A percentile compares a stretch with the other conserved stretches of the same genome.
phyloP scores from a whole-genome alignment of 345 rosid species.

The Passiflora organensis region DNA sequence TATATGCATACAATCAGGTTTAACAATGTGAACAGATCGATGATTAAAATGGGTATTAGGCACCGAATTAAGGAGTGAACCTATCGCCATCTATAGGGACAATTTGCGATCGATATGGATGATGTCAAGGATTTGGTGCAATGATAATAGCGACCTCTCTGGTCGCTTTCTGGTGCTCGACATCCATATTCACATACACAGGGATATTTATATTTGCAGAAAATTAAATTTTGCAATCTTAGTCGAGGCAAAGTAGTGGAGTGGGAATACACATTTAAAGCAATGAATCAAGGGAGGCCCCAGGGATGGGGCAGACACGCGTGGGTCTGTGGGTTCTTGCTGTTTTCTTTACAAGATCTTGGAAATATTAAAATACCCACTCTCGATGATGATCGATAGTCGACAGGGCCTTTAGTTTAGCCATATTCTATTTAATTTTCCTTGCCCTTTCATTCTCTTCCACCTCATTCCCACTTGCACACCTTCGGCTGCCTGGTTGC shows the following conservation, averaged over 20 bases:
- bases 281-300: not conserved
- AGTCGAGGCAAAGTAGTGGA: not conserved
- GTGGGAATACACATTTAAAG: not conserved
- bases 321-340: not conserved
- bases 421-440: not conserved
- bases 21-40: no score
- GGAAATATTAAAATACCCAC: not conserved
- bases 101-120: not conserved
- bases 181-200: not conserved
- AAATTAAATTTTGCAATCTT: not conserved
- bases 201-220: no score
- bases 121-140: no score
- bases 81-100: not conserved
- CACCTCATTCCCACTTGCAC: not conserved
- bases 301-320: not conserved
- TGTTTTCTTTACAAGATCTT: not conserved
- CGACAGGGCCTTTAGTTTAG: not conserved
- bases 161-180: not conserved
- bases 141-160: not conserved
- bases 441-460: not conserved
- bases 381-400: not conserved
- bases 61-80: not conserved
- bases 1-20: no score
- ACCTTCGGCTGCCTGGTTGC: not conserved
- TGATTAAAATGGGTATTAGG: no score